A percentile compares a stretch with the other conserved stretches of the same genome.
These are phyloP conservation scores for Aspergillus sp. DNA, from an alignment of 2,329 filamentous ascomycete species.

Conservation along the genomic window DNA sequence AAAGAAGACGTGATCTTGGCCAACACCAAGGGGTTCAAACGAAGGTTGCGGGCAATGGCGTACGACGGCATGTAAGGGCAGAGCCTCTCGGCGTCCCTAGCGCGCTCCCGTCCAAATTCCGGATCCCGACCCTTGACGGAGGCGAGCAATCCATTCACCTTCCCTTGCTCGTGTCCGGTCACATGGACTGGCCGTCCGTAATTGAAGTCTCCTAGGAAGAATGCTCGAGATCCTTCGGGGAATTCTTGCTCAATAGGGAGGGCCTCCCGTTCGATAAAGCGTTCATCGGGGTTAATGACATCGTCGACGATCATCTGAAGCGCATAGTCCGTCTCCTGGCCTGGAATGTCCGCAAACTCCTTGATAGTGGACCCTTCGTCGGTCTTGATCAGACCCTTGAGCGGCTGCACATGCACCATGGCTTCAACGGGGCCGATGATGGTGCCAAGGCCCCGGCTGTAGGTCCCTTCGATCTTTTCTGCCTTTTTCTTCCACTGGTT, in stretches of 20 bases:
- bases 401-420: conserved; percentile 86
- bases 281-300: conserved; percentile 85
- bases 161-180: conserved; percentile 69
- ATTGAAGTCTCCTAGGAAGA: conserved; percentile 91
- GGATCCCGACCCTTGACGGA: conserved; percentile 69
- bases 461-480: conserved; percentile 76
- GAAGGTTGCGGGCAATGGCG: conserved; percentile 78
- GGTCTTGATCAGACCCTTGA: conserved; percentile 86
- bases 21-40: conserved; percentile 79
- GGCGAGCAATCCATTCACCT: conserved; percentile 76
- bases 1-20: conserved; percentile 97
- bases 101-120: conserved; percentile 77
- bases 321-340: conserved; percentile 87
- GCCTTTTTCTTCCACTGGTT: conserved; percentile 83
- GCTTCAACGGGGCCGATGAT: conserved; percentile 84
- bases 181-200: conserved; percentile 91
- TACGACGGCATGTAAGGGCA: conserved; percentile 84
- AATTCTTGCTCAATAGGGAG: conserved; percentile 90
- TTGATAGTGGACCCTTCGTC: conserved; percentile 90
- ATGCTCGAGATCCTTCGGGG: conserved; percentile 75
- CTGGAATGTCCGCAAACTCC: conserved; percentile 83
- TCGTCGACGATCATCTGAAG: conserved; percentile 86
- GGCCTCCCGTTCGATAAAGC: conserved; percentile 89
- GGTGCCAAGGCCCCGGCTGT: conserved; percentile 88
- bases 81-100: conserved; percentile 65